phyloP scores from a whole-genome alignment of 2,329 filamentous ascomycete genomes.

The Ascochyta pisi region DNA sequence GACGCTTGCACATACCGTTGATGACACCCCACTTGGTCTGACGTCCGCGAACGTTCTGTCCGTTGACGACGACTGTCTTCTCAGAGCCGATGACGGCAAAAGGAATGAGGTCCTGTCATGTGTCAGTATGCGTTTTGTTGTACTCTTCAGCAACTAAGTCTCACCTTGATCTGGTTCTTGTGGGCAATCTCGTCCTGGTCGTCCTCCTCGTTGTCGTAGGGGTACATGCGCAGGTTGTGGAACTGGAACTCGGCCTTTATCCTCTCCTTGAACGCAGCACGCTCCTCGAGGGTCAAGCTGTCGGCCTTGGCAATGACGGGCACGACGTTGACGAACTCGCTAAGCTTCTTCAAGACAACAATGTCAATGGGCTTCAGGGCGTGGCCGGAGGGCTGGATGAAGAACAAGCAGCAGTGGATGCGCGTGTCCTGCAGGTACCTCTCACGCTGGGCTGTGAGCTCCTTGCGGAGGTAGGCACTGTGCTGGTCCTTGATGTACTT shows the following conservation, averaged over 20 bases:
- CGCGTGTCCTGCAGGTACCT: constrained; percentile 99
- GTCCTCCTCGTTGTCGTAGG: constrained; percentile 98
- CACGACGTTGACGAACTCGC: constrained; percentile 98
- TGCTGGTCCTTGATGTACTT: constrained; percentile 99
- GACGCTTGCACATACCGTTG: constrained; percentile 61
- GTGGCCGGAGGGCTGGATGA: constrained; percentile 98
- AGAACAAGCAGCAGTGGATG: constrained; percentile 99
- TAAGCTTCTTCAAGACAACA: constrained; percentile 98
- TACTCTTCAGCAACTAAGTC: constrained; percentile 16
- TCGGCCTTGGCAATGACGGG: constrained; percentile 99
- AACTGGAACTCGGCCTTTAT: constrained; percentile 99
- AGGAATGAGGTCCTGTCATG: constrained; percentile 80
- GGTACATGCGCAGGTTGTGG: constrained; percentile 99
- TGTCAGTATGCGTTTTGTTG: constrained; percentile 44
- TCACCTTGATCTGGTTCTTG: constrained; percentile 96
- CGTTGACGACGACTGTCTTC: constrained; percentile 96
- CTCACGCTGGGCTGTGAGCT: constrained; percentile 98
- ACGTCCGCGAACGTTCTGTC: constrained; percentile 95
- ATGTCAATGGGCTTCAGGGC: constrained; percentile 99
- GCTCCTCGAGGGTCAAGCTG: constrained; percentile 93
- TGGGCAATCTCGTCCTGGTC: constrained; percentile 94
- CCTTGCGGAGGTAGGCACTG: constrained; percentile 98
- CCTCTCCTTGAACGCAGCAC: constrained; percentile 91
- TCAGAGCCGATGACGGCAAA: constrained; percentile 98
- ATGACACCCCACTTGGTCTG: constrained; percentile 99